Base-by-base conservation (phyloP, 176 grass and related monocot species). In the Bromus sterilis region DNA sequence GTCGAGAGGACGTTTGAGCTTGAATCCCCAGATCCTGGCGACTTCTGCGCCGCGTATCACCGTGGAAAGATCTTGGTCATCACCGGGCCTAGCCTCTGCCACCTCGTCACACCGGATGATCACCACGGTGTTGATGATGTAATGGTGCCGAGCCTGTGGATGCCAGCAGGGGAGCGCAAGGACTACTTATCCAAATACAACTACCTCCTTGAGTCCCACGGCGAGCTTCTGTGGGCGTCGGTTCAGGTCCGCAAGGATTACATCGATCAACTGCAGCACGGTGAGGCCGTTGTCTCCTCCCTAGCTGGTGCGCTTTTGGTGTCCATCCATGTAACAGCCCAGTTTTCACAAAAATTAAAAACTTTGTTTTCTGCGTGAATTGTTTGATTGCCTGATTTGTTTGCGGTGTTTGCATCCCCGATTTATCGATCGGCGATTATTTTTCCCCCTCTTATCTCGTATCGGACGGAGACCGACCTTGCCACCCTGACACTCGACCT, bases 211-310 rank as follows among this genome's bases (percentile, higher is more conserved):
- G 67, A 71, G 67, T 71, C 39, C 11, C 6, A 14, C 24, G 67
- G 67, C 12, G 65, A 71, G 39, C 24, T 71, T 11, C 14, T 71
- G 23, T 71, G 39, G 67, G 36, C 12, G 12, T 43, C 39, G 0
- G n/a, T 71, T 15, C 5, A 24, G 3, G 5, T 69, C 11, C 35
- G 1, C 1, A 40, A 37, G 1, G 6, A 12, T 39, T 37, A 11
- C 64, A 37, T 2, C 4, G 20, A 40, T 13, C 0, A 0, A 4
- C 6, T 0, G 48, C 48, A 0, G 0, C 18, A 18, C 18, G 18
- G 18, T 21, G 48, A 9, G 6, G 48, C 48, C 48, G 0, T 16
- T 10, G 61, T 34, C 1, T 14, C 61, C 1, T 2, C 15, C 16
- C 61, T 64, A 3, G 0, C 20, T 20, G 7, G 30, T 15, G 30